A percentile compares a stretch with the other conserved stretches of the same genome.
phyloP scores from a whole-genome alignment of 495 filamentous ascomycete species.

The Aspergillus wentii region DNA sequence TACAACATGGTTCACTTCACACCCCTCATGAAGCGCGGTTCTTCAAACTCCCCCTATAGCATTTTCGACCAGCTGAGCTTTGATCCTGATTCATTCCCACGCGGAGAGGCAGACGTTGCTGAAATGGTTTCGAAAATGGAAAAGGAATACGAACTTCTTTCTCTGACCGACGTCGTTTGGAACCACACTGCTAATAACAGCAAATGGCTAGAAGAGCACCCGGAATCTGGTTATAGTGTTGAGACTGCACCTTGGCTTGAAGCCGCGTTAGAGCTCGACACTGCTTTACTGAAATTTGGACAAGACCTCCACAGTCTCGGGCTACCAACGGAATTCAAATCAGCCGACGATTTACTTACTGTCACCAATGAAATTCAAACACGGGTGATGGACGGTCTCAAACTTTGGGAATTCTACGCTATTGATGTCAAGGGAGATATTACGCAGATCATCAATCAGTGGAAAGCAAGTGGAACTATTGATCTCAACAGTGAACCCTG shows the following conservation, averaged over 20 bases:
- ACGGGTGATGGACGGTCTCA: slow-evolving; percentile 67
- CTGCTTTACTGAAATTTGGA: slow-evolving; percentile 72
- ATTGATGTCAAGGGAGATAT: slow-evolving; percentile 72
- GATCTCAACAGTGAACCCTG: slow-evolving; percentile 22
- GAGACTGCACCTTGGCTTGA: slow-evolving; percentile 91
- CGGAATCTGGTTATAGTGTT: slow-evolving; percentile 93
- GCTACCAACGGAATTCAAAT: slow-evolving; percentile 68
- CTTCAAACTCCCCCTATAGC: slow-evolving; percentile 95
- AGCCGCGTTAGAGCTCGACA: slow-evolving; percentile 82
- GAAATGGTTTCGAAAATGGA: slow-evolving; percentile 77
- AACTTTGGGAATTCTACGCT: slow-evolving; percentile 91
- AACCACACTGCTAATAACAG: slow-evolving; percentile 98
- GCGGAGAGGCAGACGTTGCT: slow-evolving; percentile 79
- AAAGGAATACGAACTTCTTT: slow-evolving; percentile 75
- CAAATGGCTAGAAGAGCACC: slow-evolving; percentile 89
- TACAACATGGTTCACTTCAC: slow-evolving; percentile 99
- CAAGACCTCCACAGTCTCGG: slow-evolving; percentile 59
- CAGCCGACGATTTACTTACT: slow-evolving; percentile 66
- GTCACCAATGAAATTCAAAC: slow-evolving; percentile 83
- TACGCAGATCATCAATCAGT: slow-evolving; percentile 62
- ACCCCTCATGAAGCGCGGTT: slow-evolving; percentile 81
- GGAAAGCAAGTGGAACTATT: slow-evolving; percentile 40
- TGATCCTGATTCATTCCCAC: slow-evolving; percentile 76
- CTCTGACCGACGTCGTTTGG: slow-evolving; percentile 94
- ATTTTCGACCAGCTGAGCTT: slow-evolving; percentile 88